These are phyloP conservation scores for Brettanomyces anomalus DNA, from an alignment of 805 yeast genomes.

Conservation along the genomic window DNA sequence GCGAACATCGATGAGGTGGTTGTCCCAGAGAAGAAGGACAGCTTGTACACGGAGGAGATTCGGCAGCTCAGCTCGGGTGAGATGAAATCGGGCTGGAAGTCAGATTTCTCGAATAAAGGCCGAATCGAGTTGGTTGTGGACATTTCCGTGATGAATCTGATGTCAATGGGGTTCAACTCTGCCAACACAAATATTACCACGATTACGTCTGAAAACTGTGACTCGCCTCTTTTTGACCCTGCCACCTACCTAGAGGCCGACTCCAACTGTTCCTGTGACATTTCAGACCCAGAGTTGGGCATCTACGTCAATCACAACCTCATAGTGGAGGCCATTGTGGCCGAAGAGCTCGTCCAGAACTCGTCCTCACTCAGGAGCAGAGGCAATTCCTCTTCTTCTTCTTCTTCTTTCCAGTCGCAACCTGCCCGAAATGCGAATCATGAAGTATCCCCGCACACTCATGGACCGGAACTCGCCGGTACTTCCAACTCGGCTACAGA, in stretches of 20 bases:
- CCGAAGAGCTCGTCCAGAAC: conserved; percentile 66
- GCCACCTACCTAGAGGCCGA: conserved; percentile 23
- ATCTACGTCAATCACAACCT: conserved; percentile 67
- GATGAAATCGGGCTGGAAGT: conserved; percentile 88
- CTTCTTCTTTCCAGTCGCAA: not conserved
- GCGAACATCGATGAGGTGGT: too few relatives aligned
- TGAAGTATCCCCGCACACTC: not conserved
- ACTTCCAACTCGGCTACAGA: not conserved
- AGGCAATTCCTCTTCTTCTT: not conserved
- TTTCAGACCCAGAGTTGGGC: conserved; percentile 76
- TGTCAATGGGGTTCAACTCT: conserved; percentile 38
- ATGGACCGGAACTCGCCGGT: not conserved
- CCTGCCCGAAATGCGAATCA: not conserved
- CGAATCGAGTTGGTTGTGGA: conserved; percentile 72
- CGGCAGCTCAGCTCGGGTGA: conserved; percentile 73
- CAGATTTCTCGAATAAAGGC: conserved; percentile 76
- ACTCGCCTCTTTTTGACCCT: conserved; percentile 22
- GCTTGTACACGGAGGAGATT: conserved; percentile 59
- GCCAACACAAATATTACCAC: conserved; percentile 19
- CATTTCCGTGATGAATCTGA: conserved; percentile 47
- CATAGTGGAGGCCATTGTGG: conserved; percentile 84
- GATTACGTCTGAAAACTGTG: conserved; percentile 26
- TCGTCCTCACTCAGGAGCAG: not conserved
- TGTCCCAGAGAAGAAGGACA: too few relatives aligned
- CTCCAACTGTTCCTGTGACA: conserved; percentile 61